Evolutionary conservation across 139 green algal species (phyloP), one percentile per base, ranked within the genome.

Genomic region (Axilococcus clingmanii): DNA sequence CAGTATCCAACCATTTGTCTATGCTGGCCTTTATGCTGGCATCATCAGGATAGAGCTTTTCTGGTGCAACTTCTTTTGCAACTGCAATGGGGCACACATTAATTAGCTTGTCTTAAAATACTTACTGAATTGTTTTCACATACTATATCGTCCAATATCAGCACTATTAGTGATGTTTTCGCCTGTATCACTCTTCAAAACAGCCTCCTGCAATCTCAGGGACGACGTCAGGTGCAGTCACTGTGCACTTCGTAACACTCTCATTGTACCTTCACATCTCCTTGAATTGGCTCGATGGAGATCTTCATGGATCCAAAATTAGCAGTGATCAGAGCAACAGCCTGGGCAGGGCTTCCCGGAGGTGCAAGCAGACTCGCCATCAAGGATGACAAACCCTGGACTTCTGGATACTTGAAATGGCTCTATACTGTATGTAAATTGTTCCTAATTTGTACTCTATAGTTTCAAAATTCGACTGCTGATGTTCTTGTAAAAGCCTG

Each of bases 1-100:
- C 74, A 29, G 66, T 32, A 3, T 63, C 62, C 41, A 86, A 24
- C 65, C 63, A 84, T 31, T 66, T 59, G 30, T 86, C 69, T 5
- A 86, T 58, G 5, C 63, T 30, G 7, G 41, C 41, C 0, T 45
- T 22, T n/a, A n/a, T n/a, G n/a, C n/a, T n/a, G n/a, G n/a, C n/a
- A n/a, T n/a, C n/a, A n/a, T n/a, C n/a, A n/a, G n/a, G n/a, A n/a
- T n/a, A n/a, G n/a, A n/a, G n/a, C n/a, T n/a, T n/a, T n/a, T n/a
- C n/a, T n/a, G n/a, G n/a, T n/a, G n/a, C n/a, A n/a, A n/a, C n/a
- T n/a, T n/a, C n/a, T n/a, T n/a, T n/a, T n/a, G n/a, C n/a, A n/a
- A n/a, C n/a, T n/a, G n/a, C n/a, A n/a, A n/a, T n/a, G n/a, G n/a
- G n/a, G n/a, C n/a, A n/a, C n/a, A n/a, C n/a, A n/a, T n/a, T n/a